These are phyloP conservation scores for Podospora sp. DNA, from an alignment of 495 filamentous ascomycete species.

Conservation along the genomic window DNA sequence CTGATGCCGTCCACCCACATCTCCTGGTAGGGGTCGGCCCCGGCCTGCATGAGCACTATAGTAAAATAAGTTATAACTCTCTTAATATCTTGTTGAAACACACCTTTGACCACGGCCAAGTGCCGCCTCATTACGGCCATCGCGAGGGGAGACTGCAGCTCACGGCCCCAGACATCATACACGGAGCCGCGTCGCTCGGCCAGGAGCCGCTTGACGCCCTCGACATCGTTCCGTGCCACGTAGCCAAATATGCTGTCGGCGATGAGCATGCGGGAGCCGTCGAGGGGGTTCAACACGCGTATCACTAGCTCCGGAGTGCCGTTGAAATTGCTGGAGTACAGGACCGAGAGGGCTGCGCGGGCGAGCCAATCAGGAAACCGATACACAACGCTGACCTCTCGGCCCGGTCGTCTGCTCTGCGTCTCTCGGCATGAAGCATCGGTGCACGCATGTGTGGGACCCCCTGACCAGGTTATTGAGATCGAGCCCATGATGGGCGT, in stretches of 20 bases:
- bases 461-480: not conserved
- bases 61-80: too few species aligned
- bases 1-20: not conserved
- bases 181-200: constrained; percentile 5
- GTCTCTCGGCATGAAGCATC: not conserved
- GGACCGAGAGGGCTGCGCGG: constrained; percentile 9
- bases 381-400: not conserved
- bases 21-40: constrained; percentile 14
- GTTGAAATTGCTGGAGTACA: constrained; percentile 20
- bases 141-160: not conserved
- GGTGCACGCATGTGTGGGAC: not conserved
- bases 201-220: not conserved
- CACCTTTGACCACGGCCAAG: not conserved
- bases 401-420: not conserved
- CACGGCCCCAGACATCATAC: constrained; percentile 8
- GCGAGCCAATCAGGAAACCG: constrained; percentile 15
- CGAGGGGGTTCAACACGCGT: constrained; percentile 1
- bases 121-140: not conserved
- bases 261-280: not conserved
- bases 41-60: constrained; percentile 19
- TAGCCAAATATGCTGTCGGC: not conserved
- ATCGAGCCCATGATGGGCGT: not conserved
- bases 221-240: constrained; percentile 7
- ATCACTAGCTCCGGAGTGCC: constrained; percentile 16
- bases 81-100: too few species aligned